phyloP scores from a whole-genome alignment of 2,329 filamentous ascomycete genomes.

The Cordyceps militaris region DNA sequence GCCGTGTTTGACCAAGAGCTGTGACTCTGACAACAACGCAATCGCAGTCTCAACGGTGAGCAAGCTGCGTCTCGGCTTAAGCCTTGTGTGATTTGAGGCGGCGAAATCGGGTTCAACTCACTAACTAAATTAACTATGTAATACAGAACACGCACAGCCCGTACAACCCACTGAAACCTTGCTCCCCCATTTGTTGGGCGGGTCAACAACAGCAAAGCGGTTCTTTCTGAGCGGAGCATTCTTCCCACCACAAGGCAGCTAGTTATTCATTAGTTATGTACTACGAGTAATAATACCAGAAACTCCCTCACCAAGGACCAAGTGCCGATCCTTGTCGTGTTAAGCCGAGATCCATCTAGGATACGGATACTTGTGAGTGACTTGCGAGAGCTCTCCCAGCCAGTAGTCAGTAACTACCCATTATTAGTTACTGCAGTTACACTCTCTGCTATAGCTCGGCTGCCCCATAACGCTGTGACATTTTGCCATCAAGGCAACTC shows the following conservation, averaged over 20 bases:
- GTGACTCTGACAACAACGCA: background rate
- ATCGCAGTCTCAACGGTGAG: background rate
- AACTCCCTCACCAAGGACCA: conserved; percentile 7
- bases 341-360: conserved; percentile 6
- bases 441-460: background rate
- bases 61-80: conserved; percentile 4
- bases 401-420: no score
- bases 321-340: conserved; percentile 9
- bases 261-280: no score
- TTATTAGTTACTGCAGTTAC: no score
- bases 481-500: background rate
- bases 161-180: background rate
- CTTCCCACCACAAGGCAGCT: background rate
- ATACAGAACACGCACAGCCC: no score
- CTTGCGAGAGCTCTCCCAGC: conserved; percentile 11
- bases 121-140: no score
- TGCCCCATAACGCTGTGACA: conserved; percentile 1
- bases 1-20: background rate
- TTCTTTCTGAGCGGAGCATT: conserved; percentile 1
- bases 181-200: conserved; percentile 10
- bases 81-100: background rate
- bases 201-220: background rate
- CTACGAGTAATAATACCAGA: background rate
- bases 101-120: background rate
- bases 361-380: conserved; percentile 3